These are phyloP conservation scores for Stentor roeselii DNA, from an alignment of 73 alveolate genomes.

Conservation along the genomic window DNA sequence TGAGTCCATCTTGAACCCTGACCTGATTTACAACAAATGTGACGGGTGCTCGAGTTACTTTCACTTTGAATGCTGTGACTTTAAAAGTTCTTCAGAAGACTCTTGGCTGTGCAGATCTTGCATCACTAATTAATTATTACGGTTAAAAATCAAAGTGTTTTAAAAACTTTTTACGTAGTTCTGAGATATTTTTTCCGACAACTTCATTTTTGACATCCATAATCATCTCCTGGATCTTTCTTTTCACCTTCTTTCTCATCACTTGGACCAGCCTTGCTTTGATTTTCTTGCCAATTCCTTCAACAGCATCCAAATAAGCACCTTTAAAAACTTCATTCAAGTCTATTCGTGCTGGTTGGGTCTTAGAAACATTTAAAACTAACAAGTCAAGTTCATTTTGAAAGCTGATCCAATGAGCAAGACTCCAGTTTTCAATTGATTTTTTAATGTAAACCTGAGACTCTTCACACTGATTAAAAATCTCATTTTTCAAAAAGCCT, in stretches of 20 bases:
- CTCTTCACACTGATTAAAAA: background rate
- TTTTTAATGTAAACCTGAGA: background rate
- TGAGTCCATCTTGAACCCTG: constrained; percentile 63
- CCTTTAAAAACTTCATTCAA: no score
- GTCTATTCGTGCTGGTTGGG: background rate
- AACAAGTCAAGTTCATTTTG: no score
- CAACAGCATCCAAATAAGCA: background rate
- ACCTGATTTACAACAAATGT: constrained; percentile 56
- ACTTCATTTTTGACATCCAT: constrained; percentile 19
- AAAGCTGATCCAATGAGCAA: background rate
- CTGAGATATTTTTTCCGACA: no score
- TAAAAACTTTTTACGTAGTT: no score
- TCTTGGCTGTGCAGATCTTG: no score
- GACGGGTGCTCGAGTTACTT: constrained; percentile 57
- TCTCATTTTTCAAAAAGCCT: background rate
- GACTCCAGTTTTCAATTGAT: background rate
- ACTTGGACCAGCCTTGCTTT: background rate
- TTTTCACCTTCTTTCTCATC: background rate
- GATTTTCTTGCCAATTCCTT: background rate
- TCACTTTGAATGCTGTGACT: constrained; percentile 67
- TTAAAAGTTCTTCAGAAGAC: no score
- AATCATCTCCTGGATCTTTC: background rate
- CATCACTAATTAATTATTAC: no score
- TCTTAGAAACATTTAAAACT: background rate
- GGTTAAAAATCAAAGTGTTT: no score